phyloP scores from a whole-genome alignment of 306 rosid genomes.

The Fragaria ananassa region DNA sequence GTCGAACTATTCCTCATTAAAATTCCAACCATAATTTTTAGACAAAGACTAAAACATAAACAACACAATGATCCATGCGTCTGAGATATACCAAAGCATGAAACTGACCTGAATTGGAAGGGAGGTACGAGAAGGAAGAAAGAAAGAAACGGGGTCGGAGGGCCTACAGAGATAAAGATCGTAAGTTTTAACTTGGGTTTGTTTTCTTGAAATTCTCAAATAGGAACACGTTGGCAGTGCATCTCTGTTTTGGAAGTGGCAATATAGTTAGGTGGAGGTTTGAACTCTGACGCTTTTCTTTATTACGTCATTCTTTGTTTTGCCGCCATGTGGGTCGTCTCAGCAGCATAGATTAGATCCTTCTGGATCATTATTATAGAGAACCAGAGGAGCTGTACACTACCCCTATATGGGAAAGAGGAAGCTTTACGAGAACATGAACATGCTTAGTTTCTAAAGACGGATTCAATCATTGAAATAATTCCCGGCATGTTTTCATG shows the following conservation, averaged over 20 bases:
- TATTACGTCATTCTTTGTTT: background rate
- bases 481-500: background rate
- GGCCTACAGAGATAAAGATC: background rate
- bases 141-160: background rate
- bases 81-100: background rate
- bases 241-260: background rate
- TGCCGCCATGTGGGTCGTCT: slow-evolving; percentile 19
- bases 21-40: slow-evolving; percentile 2
- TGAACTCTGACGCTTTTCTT: background rate
- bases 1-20: slow-evolving; percentile 2
- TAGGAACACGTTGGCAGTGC: background rate
- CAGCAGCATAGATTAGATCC: background rate
- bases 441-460: background rate
- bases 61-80: background rate
- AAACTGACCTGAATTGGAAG: slow-evolving; percentile 13
- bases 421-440: background rate
- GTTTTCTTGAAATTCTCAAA: background rate
- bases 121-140: background rate
- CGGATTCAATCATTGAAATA: background rate
- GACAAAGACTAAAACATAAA: background rate
- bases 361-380: background rate
- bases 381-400: background rate
- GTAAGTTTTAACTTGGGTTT: no score
- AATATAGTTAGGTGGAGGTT: background rate
- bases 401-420: background rate